phyloP scores from a whole-genome alignment of 331 rosid genomes.

The Erythrophleum ivorense region DNA sequence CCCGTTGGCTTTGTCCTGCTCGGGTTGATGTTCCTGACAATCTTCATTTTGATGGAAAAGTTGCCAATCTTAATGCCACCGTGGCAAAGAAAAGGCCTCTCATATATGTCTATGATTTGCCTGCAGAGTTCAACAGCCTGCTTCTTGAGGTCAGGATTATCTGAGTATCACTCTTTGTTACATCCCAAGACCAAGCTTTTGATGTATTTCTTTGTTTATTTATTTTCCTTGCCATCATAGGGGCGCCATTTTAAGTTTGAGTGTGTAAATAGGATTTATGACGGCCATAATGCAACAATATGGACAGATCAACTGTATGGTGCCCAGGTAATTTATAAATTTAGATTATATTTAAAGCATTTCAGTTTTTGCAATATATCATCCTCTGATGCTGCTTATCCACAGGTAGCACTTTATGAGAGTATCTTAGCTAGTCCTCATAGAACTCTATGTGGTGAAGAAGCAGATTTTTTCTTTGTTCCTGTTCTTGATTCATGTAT shows the following conservation, averaged over 20 bases:
- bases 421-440: conserved; percentile 71
- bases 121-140: conserved; percentile 84
- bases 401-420: conserved; percentile 71
- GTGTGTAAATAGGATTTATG: conserved; percentile 74
- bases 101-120: conserved; percentile 87
- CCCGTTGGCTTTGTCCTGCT: conserved; percentile 92
- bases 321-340: conserved; percentile 59
- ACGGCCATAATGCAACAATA: conserved; percentile 56
- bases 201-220: conserved; percentile 2
- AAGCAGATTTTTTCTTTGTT: conserved; percentile 78
- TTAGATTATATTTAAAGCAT: background rate
- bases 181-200: conserved; percentile 35
- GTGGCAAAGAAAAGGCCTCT: conserved; percentile 91
- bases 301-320: conserved; percentile 74
- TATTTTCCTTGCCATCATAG: conserved; percentile 40
- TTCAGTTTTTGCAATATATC: background rate
- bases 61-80: conserved; percentile 56
- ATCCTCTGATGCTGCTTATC: conserved; percentile 25
- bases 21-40: conserved; percentile 63
- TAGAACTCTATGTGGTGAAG: conserved; percentile 71
- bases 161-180: conserved; percentile 36
- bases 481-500: conserved; percentile 79
- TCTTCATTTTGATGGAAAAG: conserved; percentile 45
- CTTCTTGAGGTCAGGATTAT: conserved; percentile 80
- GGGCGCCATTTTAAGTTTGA: conserved; percentile 72